Evolutionary conservation across 2,329 filamentous ascomycete genomes (phyloP).

Genomic region (Hypoxylon sp.): DNA sequence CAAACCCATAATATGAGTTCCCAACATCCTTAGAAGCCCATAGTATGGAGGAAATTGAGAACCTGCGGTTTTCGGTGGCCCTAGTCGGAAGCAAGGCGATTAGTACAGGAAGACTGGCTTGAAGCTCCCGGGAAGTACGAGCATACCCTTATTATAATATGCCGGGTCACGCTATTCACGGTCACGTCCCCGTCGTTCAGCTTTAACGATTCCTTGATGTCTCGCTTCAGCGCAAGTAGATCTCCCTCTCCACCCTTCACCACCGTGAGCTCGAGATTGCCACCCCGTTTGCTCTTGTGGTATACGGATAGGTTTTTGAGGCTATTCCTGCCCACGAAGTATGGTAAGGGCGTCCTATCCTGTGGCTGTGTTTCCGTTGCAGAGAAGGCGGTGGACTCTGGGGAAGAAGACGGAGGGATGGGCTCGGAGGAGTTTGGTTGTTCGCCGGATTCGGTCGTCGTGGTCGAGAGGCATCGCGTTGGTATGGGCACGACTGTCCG

Average conservation of each 20-base stretch:
- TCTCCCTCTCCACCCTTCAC: conserved; percentile 87
- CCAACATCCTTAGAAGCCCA: conserved; percentile 45
- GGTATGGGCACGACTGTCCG: conserved; percentile 33
- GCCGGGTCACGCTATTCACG: conserved; percentile 72
- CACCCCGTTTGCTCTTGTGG: conserved; percentile 77
- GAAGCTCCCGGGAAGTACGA: not conserved
- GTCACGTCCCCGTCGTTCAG: conserved; percentile 67
- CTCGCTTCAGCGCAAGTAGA: conserved; percentile 69
- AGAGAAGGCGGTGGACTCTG: conserved; percentile 14
- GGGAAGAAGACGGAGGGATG: conserved; percentile 12
- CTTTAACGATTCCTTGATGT: conserved; percentile 70
- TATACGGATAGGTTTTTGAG: conserved; percentile 83
- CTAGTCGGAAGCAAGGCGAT: conserved; percentile 26
- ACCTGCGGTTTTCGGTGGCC: conserved; percentile 44
- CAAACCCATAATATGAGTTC: not conserved
- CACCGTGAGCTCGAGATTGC: conserved; percentile 78
- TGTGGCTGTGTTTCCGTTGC: conserved; percentile 42
- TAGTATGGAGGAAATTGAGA: conserved; percentile 43
- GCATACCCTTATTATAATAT: conserved; percentile 80
- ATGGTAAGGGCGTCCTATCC: conserved; percentile 64
- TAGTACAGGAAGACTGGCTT: conserved; percentile 12
- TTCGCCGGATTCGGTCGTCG: conserved; percentile 14
- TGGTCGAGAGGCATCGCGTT: conserved; percentile 40
- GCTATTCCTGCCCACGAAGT: conserved; percentile 78
- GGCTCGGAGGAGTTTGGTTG: conserved; percentile 15